phyloP scores from a whole-genome alignment of 75 land plant species.

The Gnetum montanum region DNA sequence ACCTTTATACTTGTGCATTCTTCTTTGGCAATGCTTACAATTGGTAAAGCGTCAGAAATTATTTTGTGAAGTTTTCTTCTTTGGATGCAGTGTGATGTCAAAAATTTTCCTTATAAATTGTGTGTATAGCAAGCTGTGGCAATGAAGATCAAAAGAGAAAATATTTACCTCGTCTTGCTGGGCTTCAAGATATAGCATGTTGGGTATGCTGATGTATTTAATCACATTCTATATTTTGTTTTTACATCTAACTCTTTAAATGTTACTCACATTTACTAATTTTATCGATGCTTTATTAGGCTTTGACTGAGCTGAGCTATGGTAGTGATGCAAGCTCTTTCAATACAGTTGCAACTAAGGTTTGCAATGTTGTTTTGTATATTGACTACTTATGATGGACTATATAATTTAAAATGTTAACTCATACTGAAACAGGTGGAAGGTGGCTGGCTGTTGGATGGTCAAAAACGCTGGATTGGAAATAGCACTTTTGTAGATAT shows the following conservation, averaged over 20 bases:
- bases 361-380: constrained; percentile 8
- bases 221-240: no score
- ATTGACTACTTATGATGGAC: neutral
- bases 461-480: constrained; percentile 97
- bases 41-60: constrained; percentile 56
- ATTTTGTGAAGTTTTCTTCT: no score
- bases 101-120: neutral
- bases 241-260: neutral
- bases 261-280: neutral
- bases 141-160: constrained; percentile 81
- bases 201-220: constrained; percentile 56
- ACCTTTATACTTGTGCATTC: constrained; percentile 89
- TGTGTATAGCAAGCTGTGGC: constrained; percentile 58
- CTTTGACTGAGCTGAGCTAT: constrained; percentile 85
- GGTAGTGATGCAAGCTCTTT: constrained; percentile 95
- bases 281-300: constrained; percentile 25
- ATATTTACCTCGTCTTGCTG: constrained; percentile 71
- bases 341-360: constrained; percentile 84
- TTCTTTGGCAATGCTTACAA: constrained; percentile 89
- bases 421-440: constrained; percentile 46
- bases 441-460: constrained; percentile 89
- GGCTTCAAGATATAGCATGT: constrained; percentile 58
- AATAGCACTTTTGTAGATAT: constrained; percentile 93
- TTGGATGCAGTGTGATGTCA: neutral
- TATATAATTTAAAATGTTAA: neutral